phyloP scores from a whole-genome alignment of 169 alveolate genomes.

The Plasmodium gaboni region DNA sequence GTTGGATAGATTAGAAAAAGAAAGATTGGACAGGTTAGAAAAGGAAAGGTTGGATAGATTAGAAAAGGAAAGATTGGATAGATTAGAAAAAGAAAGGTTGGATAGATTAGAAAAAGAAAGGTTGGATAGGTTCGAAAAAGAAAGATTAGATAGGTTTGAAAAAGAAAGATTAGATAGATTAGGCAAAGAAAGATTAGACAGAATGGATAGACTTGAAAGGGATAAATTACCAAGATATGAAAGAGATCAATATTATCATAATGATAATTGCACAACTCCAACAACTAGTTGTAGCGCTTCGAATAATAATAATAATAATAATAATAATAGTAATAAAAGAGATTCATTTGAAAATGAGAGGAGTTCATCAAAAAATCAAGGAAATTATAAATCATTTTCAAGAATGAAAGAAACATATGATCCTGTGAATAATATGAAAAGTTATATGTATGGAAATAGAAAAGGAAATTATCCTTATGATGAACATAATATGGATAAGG shows the following conservation, averaged over 20 bases:
- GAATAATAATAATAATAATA: too few relatives aligned
- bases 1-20: conserved; percentile 23
- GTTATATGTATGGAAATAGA: conserved; percentile 22
- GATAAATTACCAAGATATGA: conserved; percentile 13
- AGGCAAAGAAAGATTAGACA: neutral
- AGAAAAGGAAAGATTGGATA: conserved; percentile 6
- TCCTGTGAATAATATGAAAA: conserved; percentile 21
- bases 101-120: conserved; percentile 22
- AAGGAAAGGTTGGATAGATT: conserved; percentile 14
- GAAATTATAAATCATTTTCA: conserved; percentile 22
- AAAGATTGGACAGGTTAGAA: conserved; percentile 19
- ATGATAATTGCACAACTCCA: neutral
- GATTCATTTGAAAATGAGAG: conserved; percentile 17
- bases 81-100: conserved; percentile 27
- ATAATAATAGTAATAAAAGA: neutral
- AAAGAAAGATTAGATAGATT: conserved; percentile 3
- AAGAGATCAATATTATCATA: neutral
- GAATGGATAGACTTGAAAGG: conserved; percentile 52
- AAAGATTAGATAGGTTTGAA: conserved; percentile 5
- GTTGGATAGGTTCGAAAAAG: conserved; percentile 8
- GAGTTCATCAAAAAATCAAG: conserved; percentile 9
- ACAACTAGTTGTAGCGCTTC: too few relatives aligned
- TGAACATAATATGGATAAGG: conserved; percentile 19
- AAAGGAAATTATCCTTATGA: conserved; percentile 8
- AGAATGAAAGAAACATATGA: conserved; percentile 47